These are phyloP conservation scores for Tetrapisispora fleetii DNA, from an alignment of 805 yeast species.

Conservation along the genomic window DNA sequence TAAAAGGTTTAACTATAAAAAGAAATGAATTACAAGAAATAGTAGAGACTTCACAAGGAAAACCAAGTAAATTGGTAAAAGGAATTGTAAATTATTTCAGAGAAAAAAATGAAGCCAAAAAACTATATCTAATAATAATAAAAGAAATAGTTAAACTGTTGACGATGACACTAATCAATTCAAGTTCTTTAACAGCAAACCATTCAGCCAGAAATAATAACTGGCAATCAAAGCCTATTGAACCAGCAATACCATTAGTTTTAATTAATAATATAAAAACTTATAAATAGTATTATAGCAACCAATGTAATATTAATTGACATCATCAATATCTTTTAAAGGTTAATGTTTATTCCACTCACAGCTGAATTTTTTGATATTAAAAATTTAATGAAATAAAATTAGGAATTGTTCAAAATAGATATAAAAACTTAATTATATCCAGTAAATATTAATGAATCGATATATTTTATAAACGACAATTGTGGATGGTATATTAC, in stretches of 20 bases:
- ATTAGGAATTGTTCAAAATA: too few species aligned
- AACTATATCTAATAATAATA: constrained; percentile 27
- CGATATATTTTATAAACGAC: too few species aligned
- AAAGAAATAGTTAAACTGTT: constrained; percentile 29
- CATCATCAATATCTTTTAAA: too few species aligned
- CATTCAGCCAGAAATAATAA: too few species aligned
- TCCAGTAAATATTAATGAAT: too few species aligned
- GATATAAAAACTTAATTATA: too few species aligned
- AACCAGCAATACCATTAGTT: constrained; percentile 5
- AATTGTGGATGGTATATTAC: too few species aligned
- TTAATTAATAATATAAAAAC: not conserved
- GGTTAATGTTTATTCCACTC: too few species aligned
- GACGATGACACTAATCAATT: constrained; percentile 3
- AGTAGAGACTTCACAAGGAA: constrained; percentile 31
- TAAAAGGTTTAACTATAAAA: constrained; percentile 40
- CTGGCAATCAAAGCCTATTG: not conserved
- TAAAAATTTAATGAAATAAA: too few species aligned
- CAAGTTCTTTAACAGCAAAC: not conserved
- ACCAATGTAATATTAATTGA: not conserved
- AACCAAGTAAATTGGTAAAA: constrained; percentile 31
- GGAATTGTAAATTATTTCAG: constrained; percentile 36
- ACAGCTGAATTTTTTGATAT: too few species aligned
- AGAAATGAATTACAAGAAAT: constrained; percentile 32
- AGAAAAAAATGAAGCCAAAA: constrained; percentile 34
- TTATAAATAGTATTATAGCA: not conserved